Base-by-base conservation (phyloP, 192 early-diverging fungal genomes). In the Gonapodya sp. region DNA sequence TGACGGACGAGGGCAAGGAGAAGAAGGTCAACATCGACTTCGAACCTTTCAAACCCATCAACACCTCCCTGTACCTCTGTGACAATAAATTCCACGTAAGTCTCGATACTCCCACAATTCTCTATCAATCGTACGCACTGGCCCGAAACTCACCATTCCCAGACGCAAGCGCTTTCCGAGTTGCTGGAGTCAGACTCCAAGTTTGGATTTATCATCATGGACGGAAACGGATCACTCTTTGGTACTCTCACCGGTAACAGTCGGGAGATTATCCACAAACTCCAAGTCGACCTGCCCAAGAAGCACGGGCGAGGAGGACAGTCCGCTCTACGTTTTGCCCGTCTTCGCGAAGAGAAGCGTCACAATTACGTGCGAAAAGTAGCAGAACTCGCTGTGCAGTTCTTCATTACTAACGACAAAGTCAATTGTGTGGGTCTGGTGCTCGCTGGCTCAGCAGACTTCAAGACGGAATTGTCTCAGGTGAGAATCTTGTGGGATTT, bases 301-400 rank as follows among this genome's bases (percentile, higher is more conserved):
- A 99, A 99, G 94, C 98, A 99, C 92, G 98, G 98, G 78, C 95
- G 98, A 89, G 98, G 98, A 91, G 98, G 98, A 93, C 98, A 99
- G 88, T 99, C 98, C 14, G 98, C 98, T 31, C 91, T 98, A 85
- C 96, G 98, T 94, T 99, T 99, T 85, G 94, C 96, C 1, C 98
- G 98, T 93, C 91, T 99, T 81, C 94, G 98, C 85, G 94, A 96
- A 81, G 98, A 99, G 87, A 96, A 96, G 88, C 94, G 98, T 74
- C 98, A 98, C 91, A 95, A 99, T 87, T 99, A 99, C 82, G 93
- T 99, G 80, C 93, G 98, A 80, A 99, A 99, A 88, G 94, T 99
- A 73, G 96, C 96, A 36, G 98, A 99, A 85, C 88, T 94, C 73
- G 94, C 97, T n/a, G 94, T 96, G 0, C 95, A 96, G 84, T 92